phyloP scores from a whole-genome alignment of 164 flowering plant species.

The Magnolia sinica region DNA sequence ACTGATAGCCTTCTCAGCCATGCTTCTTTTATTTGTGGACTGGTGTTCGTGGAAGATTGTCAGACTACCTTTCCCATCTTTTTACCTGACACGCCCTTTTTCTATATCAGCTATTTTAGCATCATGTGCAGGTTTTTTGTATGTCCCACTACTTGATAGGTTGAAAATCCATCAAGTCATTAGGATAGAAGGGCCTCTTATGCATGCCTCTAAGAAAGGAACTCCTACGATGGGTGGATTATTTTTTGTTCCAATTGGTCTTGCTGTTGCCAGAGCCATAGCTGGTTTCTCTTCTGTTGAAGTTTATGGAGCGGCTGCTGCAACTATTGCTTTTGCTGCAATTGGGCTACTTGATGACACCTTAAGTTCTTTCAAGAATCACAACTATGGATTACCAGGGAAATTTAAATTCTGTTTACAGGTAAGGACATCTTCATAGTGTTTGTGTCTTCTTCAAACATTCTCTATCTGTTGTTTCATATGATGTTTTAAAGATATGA shows the following conservation, averaged over 20 bases:
- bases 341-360: slow-evolving; percentile 79
- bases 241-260: slow-evolving; percentile 77
- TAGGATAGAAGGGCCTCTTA: slow-evolving; percentile 46
- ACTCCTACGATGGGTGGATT: slow-evolving; percentile 92
- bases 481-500: neutral
- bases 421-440: slow-evolving; percentile 36
- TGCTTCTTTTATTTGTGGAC: slow-evolving; percentile 63
- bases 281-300: slow-evolving; percentile 66
- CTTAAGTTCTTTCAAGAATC: slow-evolving; percentile 43
- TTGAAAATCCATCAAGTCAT: slow-evolving; percentile 48
- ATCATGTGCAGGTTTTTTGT: slow-evolving; percentile 56
- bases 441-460: neutral
- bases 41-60: slow-evolving; percentile 87
- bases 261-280: slow-evolving; percentile 50
- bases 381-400: slow-evolving; percentile 51
- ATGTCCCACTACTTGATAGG: slow-evolving; percentile 58
- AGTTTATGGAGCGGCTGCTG: slow-evolving; percentile 61
- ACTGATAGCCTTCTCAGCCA: slow-evolving; percentile 47
- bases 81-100: slow-evolving; percentile 70
- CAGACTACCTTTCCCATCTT: slow-evolving; percentile 70
- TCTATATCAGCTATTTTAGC: slow-evolving; percentile 49
- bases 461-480: neutral
- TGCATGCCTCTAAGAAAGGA: slow-evolving; percentile 43
- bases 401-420: slow-evolving; percentile 47
- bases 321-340: slow-evolving; percentile 64